Conservation (phyloP, 768 basidiomycete genomes). For the Astraeus odoratus region DNA sequence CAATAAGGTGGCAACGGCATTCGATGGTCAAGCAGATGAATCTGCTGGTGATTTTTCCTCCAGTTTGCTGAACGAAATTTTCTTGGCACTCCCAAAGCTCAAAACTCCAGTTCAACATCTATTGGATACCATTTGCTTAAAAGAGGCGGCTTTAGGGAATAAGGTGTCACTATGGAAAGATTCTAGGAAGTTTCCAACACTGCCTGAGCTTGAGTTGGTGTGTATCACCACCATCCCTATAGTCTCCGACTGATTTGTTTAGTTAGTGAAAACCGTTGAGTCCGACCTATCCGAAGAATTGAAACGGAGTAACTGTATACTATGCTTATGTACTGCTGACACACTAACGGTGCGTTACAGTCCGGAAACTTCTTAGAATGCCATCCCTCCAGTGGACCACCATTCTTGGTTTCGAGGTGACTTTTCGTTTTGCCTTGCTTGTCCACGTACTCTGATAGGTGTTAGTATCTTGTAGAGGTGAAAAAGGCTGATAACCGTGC, state of each 20-base stretch:
- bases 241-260: slow-evolving; percentile 1
- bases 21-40: slow-evolving; percentile 39
- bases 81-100: slow-evolving; percentile 62
- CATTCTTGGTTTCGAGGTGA: slow-evolving; percentile 65
- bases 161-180: slow-evolving; percentile 69
- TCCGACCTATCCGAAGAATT: slow-evolving; percentile 70
- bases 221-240: slow-evolving; percentile 14
- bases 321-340: neutral
- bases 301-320: slow-evolving; percentile 41
- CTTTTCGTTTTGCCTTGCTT: slow-evolving; percentile 7
- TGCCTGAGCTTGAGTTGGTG: slow-evolving; percentile 59
- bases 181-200: slow-evolving; percentile 41
- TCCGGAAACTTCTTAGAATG: slow-evolving; percentile 64
- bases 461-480: slow-evolving; percentile 75
- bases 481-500: slow-evolving; percentile 47
- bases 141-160: slow-evolving; percentile 56
- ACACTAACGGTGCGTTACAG: slow-evolving; percentile 28
- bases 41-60: slow-evolving; percentile 56
- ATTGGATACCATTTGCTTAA: slow-evolving; percentile 49
- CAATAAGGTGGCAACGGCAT: slow-evolving; percentile 58
- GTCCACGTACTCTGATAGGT: neutral
- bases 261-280: slow-evolving; percentile 67
- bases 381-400: slow-evolving; percentile 69
- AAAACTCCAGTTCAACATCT: slow-evolving; percentile 47
- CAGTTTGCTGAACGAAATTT: slow-evolving; percentile 59